phyloP scores from a whole-genome alignment of 495 filamentous ascomycete species.

The Penicillium atrosanguineum region DNA sequence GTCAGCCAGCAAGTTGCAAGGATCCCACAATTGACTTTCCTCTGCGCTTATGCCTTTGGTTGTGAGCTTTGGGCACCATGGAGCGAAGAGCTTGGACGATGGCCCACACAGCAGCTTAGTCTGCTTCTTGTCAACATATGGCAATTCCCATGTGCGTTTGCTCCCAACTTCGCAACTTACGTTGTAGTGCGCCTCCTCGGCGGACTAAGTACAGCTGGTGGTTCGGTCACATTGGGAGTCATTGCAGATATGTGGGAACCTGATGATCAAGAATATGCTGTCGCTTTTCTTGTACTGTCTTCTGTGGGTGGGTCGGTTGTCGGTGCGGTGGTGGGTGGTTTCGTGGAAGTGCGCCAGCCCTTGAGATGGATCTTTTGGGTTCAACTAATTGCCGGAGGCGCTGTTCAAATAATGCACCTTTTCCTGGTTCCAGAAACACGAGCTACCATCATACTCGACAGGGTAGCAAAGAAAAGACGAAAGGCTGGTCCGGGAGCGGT shows the following conservation, averaged over 20 bases:
- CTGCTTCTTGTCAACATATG: conserved; percentile 65
- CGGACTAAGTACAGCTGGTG: conserved; percentile 66
- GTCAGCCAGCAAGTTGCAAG: conserved; percentile 58
- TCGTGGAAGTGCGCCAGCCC: conserved; percentile 54
- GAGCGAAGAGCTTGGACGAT: conserved; percentile 67
- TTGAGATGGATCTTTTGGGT: conserved; percentile 76
- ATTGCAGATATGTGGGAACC: conserved; percentile 69
- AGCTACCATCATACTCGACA: conserved; percentile 58
- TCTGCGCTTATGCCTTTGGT: conserved; percentile 68
- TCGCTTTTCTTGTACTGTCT: conserved; percentile 67
- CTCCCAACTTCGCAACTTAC: conserved; percentile 61
- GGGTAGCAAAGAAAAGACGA: conserved; percentile 57
- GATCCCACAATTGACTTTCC: conserved; percentile 58
- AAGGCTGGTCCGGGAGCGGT: conserved; percentile 36
- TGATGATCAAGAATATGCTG: conserved; percentile 56
- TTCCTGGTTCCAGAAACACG: conserved; percentile 66
- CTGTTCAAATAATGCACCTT: conserved; percentile 60
- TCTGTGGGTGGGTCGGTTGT: conserved; percentile 67
- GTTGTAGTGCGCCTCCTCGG: conserved; percentile 60
- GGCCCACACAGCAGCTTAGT: conserved; percentile 60
- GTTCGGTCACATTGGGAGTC: conserved; percentile 72
- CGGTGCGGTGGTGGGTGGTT: conserved; percentile 74
- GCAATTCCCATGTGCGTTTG: conserved; percentile 63
- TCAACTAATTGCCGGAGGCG: conserved; percentile 64
- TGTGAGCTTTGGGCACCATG: conserved; percentile 75